Conservation (phyloP, 129 eudicot genomes). For the Chrysanthemum lavandulifolium region DNA sequence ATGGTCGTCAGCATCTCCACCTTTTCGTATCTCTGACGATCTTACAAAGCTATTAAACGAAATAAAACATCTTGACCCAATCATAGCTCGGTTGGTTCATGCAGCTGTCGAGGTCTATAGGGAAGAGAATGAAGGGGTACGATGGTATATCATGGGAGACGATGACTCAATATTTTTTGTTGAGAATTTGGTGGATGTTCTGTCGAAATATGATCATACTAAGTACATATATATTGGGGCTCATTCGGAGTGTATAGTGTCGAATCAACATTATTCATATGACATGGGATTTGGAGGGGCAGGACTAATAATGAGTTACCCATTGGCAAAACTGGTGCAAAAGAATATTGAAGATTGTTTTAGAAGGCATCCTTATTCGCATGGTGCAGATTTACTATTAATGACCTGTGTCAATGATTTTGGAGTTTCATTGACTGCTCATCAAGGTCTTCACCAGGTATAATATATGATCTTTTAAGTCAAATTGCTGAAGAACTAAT, state of each 20-base stretch:
- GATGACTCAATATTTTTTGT: slow-evolving; percentile 2
- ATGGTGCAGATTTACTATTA: background rate
- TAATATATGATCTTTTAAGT: too few relatives aligned
- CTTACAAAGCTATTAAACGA: slow-evolving; percentile 24
- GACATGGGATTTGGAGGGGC: slow-evolving; percentile 11
- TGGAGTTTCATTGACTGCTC: background rate
- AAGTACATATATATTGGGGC: slow-evolving; percentile 7
- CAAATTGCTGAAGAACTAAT: background rate
- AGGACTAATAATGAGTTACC: background rate
- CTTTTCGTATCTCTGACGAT: slow-evolving; percentile 23
- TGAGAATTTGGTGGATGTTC: background rate
- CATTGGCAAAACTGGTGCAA: background rate
- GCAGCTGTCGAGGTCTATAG: background rate
- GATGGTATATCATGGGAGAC: slow-evolving; percentile 15
- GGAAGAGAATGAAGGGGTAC: background rate
- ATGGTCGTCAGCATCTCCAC: slow-evolving; percentile 46
- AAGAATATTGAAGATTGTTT: slow-evolving; percentile 3
- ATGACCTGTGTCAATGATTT: slow-evolving; percentile 10
- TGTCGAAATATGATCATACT: slow-evolving; percentile 7
- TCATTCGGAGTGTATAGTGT: background rate
- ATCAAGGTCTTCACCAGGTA: slow-evolving; percentile 7
- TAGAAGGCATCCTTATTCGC: background rate
- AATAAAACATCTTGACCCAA: slow-evolving; percentile 28
- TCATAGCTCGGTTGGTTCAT: slow-evolving; percentile 30
- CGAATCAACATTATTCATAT: background rate